Evolutionary conservation across 768 basidiomycete species (phyloP).

Genomic region (Hygrocybe punicea): DNA sequence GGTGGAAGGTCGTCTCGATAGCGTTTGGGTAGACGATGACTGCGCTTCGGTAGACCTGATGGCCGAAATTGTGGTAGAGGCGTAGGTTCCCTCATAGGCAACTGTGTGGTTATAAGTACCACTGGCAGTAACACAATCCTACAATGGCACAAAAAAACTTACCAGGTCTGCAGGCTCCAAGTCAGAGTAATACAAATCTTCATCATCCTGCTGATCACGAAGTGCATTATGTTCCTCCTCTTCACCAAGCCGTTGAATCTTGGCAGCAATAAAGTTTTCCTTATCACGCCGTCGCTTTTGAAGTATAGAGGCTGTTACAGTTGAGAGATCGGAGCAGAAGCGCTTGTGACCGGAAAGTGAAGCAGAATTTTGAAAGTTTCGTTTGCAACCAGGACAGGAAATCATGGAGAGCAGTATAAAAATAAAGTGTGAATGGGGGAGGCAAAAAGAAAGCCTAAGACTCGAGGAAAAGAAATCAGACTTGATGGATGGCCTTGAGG

Average conservation of each 20-base stretch:
- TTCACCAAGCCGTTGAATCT: background rate
- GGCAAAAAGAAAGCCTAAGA: background rate
- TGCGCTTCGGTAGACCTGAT: background rate
- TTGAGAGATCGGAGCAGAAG: background rate
- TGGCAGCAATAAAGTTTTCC: background rate
- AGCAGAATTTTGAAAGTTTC: background rate
- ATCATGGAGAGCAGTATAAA: background rate
- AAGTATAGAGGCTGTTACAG: background rate
- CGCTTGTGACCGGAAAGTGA: background rate
- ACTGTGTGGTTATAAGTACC: background rate
- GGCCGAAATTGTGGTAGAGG: background rate
- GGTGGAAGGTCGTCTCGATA: background rate
- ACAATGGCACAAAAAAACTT: background rate
- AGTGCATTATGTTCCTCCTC: background rate
- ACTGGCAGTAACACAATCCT: background rate
- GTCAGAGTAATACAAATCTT: background rate
- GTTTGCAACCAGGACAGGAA: background rate
- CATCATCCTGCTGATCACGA: background rate
- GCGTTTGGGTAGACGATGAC: background rate
- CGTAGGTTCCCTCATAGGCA: background rate
- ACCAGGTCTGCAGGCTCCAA: background rate
- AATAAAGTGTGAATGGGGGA: background rate
- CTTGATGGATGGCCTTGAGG: no score
- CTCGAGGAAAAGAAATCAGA: background rate
- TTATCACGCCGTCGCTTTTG: background rate